Percentiles rank a stretch among this genome's conserved stretches.
These are phyloP conservation scores for Patellifolia procumbens DNA, from an alignment of 179 eudicot species.

Conservation along the genomic window DNA sequence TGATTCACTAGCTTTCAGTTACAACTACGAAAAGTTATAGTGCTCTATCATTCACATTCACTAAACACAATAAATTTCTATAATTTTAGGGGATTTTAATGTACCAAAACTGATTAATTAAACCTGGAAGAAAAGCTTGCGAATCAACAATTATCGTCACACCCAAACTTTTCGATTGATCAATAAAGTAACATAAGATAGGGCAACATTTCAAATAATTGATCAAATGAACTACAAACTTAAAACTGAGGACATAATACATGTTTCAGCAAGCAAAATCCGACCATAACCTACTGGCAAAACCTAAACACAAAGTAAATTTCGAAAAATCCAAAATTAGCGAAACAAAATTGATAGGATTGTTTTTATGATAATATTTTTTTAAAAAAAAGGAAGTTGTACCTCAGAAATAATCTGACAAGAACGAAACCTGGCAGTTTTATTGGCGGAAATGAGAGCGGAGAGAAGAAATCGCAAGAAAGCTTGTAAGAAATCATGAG, in stretches of 20 bases:
- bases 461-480: slow-evolving; percentile 64
- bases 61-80: neutral
- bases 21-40: neutral
- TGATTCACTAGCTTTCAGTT: neutral
- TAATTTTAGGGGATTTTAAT: too few species aligned
- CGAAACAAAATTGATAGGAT: neutral
- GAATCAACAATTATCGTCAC: neutral
- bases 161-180: too few species aligned
- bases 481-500: slow-evolving; percentile 48
- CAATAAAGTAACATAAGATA: too few species aligned
- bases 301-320: neutral
- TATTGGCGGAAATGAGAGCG: slow-evolving; percentile 59
- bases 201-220: too few species aligned
- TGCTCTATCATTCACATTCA: neutral
- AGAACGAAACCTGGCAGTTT: slow-evolving; percentile 70
- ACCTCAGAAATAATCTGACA: slow-evolving; percentile 96
- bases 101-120: too few species aligned
- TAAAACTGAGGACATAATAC: neutral
- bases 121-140: neutral
- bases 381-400: neutral
- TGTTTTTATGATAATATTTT: neutral
- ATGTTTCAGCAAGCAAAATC: neutral
- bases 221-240: neutral
- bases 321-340: neutral
- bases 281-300: neutral